A percentile compares a stretch with the other conserved stretches of the same genome.
phyloP scores from a whole-genome alignment of 768 basidiomycete species.

The Pulveroboletus sp. region DNA sequence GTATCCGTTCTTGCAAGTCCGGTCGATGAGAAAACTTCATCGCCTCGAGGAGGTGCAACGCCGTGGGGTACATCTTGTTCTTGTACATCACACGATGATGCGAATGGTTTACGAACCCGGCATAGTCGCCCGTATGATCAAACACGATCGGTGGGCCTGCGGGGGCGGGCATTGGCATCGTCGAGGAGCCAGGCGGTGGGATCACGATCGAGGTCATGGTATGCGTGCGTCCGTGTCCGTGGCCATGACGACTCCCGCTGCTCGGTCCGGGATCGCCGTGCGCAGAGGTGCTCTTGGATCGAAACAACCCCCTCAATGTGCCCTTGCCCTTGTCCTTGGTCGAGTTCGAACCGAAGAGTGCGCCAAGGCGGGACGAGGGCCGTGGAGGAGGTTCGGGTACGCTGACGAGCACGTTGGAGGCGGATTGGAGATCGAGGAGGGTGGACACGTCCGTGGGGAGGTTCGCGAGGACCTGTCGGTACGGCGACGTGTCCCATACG shows the following conservation, averaged over 20 bases:
- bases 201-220: conserved; percentile 25
- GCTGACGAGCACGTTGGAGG: not conserved
- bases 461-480: conserved; percentile 47
- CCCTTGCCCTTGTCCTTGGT: conserved; percentile 35
- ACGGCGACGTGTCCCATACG: conserved; percentile 56
- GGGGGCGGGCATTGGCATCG: conserved; percentile 17
- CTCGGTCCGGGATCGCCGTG: conserved; percentile 15
- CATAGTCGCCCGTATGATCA: conserved; percentile 39
- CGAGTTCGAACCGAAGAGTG: conserved; percentile 24
- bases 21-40: conserved; percentile 59
- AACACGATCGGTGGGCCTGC: conserved; percentile 35
- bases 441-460: conserved; percentile 44
- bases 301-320: conserved; percentile 42
- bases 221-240: conserved; percentile 19
- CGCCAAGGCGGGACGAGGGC: conserved; percentile 19
- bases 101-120: conserved; percentile 65
- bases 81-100: conserved; percentile 57
- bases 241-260: conserved; percentile 15
- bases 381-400: conserved; percentile 16
- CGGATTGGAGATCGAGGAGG: conserved; percentile 11
- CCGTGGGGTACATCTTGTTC: conserved; percentile 60
- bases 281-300: conserved; percentile 37
- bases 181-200: conserved; percentile 7
- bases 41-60: conserved; percentile 74
- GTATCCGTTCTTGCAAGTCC: conserved; percentile 56